A percentile compares a stretch with the other conserved stretches of the same genome.
phyloP scores from a whole-genome alignment of 2,329 filamentous ascomycete species.

The Ophiocordyceps camponoti-leonardi region DNA sequence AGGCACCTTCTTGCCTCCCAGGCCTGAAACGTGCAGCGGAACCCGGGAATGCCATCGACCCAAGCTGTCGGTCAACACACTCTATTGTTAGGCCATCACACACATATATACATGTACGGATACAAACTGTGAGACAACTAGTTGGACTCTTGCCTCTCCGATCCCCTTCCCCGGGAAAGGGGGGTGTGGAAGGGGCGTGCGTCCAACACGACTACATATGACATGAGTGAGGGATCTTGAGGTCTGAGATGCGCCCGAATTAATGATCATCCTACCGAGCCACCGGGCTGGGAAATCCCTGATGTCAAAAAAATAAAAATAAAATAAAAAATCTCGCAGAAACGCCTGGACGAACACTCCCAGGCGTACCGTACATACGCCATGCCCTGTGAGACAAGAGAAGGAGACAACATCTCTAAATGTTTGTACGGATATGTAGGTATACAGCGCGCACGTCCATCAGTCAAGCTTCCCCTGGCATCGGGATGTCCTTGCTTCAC shows the following conservation, averaged over 20 bases:
- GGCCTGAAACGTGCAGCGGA: not conserved
- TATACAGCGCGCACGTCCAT: not conserved
- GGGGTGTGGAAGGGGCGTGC: not conserved
- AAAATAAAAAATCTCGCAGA: too few species aligned
- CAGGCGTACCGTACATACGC: not conserved
- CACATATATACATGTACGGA: not conserved
- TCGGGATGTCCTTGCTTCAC: not conserved
- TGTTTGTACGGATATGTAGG: too few species aligned
- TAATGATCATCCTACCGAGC: not conserved
- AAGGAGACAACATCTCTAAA: not conserved
- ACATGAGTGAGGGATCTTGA: not conserved
- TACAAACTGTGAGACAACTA: not conserved
- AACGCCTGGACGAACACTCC: not conserved
- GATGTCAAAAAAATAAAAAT: not conserved
- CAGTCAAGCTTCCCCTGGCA: not conserved
- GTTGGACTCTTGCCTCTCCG: not conserved
- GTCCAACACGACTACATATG: not conserved
- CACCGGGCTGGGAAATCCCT: constrained; percentile 1
- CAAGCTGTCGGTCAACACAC: not conserved
- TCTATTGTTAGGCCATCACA: not conserved
- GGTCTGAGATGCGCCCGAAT: not conserved
- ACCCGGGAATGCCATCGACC: constrained; percentile 1
- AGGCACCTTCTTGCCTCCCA: not conserved
- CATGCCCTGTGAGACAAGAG: constrained; percentile 1
- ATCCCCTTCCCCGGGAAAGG: not conserved